Evolutionary conservation across 352 stramenopile species (phyloP).

Genomic region (Elongisporangium anandrum): DNA sequence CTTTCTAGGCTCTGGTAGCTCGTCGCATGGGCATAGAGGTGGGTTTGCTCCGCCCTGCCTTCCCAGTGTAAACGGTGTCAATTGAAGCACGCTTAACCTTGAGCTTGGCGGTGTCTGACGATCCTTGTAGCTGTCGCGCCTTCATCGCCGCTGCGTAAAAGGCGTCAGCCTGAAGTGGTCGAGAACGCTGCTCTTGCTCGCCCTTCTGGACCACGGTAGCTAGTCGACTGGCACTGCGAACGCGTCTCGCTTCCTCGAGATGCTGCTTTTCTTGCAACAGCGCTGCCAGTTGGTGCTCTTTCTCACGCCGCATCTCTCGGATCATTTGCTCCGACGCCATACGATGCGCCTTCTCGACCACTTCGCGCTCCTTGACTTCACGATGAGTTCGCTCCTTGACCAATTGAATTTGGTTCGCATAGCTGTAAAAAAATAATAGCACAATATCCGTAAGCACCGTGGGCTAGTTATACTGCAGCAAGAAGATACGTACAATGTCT

Average conservation of each 20-base stretch:
- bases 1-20: not conserved
- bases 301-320: slow-evolving; percentile 55
- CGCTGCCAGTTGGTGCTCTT: slow-evolving; percentile 44
- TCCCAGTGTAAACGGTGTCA: not conserved
- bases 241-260: slow-evolving; percentile 50
- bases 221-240: slow-evolving; percentile 42
- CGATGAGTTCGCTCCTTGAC: slow-evolving; percentile 58
- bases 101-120: not conserved
- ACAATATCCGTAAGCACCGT: not conserved
- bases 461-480: too few species aligned
- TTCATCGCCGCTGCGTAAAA: slow-evolving; percentile 74
- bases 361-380: slow-evolving; percentile 50
- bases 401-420: slow-evolving; percentile 61
- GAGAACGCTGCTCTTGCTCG: slow-evolving; percentile 18
- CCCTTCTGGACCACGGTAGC: slow-evolving; percentile 31
- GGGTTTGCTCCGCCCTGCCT: not conserved
- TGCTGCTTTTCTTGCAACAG: slow-evolving; percentile 59
- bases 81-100: not conserved
- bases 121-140: slow-evolving; percentile 18
- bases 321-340: slow-evolving; percentile 64
- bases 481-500: slow-evolving; percentile 41
- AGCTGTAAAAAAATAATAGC: slow-evolving; percentile 29
- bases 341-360: slow-evolving; percentile 67
- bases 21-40: not conserved
- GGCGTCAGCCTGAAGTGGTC: slow-evolving; percentile 28